Evolutionary conservation across 352 stramenopile species (phyloP).

Genomic region (Saprolegnia diclina): DNA sequence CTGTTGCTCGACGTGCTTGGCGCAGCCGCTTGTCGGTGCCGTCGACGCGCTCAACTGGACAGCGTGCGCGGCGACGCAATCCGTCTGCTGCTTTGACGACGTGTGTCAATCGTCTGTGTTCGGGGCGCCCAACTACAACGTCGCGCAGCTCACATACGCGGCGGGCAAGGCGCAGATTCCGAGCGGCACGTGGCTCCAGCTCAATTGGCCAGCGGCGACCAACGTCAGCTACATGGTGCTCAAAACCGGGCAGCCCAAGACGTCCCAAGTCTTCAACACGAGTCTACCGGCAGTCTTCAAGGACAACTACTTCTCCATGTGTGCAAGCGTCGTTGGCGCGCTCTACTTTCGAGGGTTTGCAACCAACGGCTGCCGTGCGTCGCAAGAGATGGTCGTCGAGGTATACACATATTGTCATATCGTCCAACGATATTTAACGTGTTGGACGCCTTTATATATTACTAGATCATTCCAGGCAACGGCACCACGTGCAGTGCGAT

Average conservation of each 20-base stretch:
- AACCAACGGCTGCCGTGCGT: conserved; percentile 10
- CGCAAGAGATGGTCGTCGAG: conserved; percentile 10
- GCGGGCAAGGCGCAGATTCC: conserved; percentile 3
- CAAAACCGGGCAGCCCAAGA: conserved; percentile 20
- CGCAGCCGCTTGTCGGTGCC: conserved; percentile 13
- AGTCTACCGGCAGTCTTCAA: conserved; percentile 10
- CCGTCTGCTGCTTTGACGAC: conserved; percentile 25
- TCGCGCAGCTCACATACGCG: conserved; percentile 14
- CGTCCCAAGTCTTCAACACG: conserved; percentile 19
- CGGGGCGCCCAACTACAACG: conserved; percentile 8
- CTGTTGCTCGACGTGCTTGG: conserved; percentile 24
- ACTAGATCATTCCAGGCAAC: conserved; percentile 24
- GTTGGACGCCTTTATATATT: too few species aligned
- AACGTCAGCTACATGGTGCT: conserved; percentile 21
- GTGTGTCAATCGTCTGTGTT: conserved; percentile 7
- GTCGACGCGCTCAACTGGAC: conserved; percentile 21
- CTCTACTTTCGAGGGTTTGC: conserved; percentile 22
- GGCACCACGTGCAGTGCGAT: conserved; percentile 6
- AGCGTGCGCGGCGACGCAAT: conserved; percentile 19
- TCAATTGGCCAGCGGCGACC: conserved; percentile 9
- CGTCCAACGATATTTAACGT: neutral
- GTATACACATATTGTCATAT: neutral
- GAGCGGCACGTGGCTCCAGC: conserved; percentile 11
- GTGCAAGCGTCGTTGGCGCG: neutral
- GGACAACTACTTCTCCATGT: conserved; percentile 14